A percentile compares a stretch with the other conserved stretches of the same genome.
phyloP scores from a whole-genome alignment of 23 red algal species.

The Gracilaria domingensis region DNA sequence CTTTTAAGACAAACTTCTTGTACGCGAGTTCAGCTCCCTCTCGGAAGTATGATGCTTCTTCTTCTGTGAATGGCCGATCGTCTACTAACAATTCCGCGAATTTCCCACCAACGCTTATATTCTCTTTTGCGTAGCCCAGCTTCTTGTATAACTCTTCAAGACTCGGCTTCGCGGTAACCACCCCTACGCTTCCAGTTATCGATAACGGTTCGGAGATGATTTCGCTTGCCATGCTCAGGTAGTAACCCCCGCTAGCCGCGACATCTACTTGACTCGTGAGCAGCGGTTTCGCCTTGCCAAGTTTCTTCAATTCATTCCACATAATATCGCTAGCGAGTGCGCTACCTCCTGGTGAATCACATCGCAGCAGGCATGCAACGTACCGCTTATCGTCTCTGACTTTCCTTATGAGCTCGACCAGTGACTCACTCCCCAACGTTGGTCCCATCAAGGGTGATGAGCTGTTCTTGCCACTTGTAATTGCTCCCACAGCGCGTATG shows the following conservation, averaged over 20 bases:
- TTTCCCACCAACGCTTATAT: conserved; percentile 76
- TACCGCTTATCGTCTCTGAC: conserved; percentile 72
- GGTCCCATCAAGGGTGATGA: conserved; percentile 69
- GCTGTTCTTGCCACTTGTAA: conserved; percentile 79
- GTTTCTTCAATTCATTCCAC: conserved; percentile 77
- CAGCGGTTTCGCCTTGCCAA: conserved; percentile 85
- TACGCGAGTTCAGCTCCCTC: conserved; percentile 69
- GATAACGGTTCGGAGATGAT: conserved; percentile 89
- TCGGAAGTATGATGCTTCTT: conserved; percentile 89
- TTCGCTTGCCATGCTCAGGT: conserved; percentile 93
- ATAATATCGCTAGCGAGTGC: conserved; percentile 94
- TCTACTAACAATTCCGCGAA: conserved; percentile 95
- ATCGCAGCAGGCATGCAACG: conserved; percentile 83
- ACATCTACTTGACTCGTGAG: conserved; percentile 88
- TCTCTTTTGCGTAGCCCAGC: conserved; percentile 88
- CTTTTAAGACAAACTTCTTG: conserved; percentile 89
- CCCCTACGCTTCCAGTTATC: conserved; percentile 95
- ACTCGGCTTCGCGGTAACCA: conserved; percentile 92
- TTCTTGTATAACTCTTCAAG: conserved; percentile 84
- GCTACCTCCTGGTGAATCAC: conserved; percentile 93
- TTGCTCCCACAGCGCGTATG: conserved; percentile 90
- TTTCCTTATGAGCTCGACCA: conserved; percentile 84
- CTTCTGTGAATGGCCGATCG: conserved; percentile 84
- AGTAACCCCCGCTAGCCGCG: conserved; percentile 96
- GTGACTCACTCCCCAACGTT: conserved; percentile 79